phyloP scores from a whole-genome alignment of 2,329 filamentous ascomycete genomes.

The Botrytis elliptica region DNA sequence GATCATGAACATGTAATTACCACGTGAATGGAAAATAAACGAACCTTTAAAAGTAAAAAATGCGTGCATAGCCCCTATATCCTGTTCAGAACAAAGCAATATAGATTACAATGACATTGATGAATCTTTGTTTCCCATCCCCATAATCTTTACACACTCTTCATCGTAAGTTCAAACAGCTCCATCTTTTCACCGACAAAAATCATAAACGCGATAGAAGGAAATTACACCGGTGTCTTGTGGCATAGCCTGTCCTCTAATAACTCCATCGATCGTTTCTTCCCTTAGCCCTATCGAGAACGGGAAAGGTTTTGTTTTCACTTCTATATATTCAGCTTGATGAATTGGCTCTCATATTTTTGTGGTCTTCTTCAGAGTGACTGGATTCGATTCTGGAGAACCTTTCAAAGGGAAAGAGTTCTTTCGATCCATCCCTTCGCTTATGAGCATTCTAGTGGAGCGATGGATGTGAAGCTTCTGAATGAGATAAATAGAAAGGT shows the following conservation, averaged over 20 bases:
- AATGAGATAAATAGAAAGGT: background rate
- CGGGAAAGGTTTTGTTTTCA: background rate
- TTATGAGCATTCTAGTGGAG: background rate
- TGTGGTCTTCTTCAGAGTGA: background rate
- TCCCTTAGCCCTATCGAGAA: background rate
- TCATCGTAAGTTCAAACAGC: background rate
- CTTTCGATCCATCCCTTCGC: background rate
- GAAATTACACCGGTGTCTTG: background rate
- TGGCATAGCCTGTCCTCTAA: background rate
- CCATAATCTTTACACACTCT: background rate
- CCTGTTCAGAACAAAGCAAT: background rate
- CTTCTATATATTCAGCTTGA: background rate
- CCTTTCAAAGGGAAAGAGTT: background rate
- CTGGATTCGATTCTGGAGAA: background rate
- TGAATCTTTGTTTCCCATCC: background rate
- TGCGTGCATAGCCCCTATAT: background rate
- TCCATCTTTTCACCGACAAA: background rate
- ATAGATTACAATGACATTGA: background rate
- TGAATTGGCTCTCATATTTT: background rate
- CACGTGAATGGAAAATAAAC: background rate
- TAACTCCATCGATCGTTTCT: background rate
- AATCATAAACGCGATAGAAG: background rate
- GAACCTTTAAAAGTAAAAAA: background rate
- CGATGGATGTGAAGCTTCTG: background rate
- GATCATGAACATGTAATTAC: background rate